Base-by-base conservation (phyloP, 345 rosid genomes). In the Ricinus communis region DNA sequence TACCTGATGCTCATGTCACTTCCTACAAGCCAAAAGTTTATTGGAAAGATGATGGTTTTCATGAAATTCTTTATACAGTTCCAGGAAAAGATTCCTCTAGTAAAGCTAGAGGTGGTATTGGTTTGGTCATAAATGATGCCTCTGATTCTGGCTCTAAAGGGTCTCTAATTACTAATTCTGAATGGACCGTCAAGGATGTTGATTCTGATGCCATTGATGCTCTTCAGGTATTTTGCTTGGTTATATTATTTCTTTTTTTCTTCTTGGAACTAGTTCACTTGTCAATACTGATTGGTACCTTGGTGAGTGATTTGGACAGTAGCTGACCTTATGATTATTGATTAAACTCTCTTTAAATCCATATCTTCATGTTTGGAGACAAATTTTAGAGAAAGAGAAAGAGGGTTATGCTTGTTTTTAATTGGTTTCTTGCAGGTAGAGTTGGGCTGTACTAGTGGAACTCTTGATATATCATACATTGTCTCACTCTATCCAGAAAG, bases 171-270 rank as follows among this genome's bases (percentile, higher is more conserved):
- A 71, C 86, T 40, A 68, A 66, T 43, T 84, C 82, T 77, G 77
- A 84, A 49, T 91, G 98, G 97, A 86, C 74, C 72, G 88, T 94
- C 4, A 87, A 84, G 77, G 96, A 84, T 69, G 87, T 82, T 65
- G 97, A 91, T 80, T 88, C 87, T 28, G 98, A 94, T 49, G 77
- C 97, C 81, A 90, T 90, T 74, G 97, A 90, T 79, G 95, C 97
- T 43, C 83, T 91, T 62, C 97, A 94, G 97, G 97, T 91, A 70
- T 58, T 30, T 43, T 51, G 11, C 52, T 53, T 36, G 22, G 2
- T 71, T 51, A 1, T 58, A 30, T 46, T 5, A n/a, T 50, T 8
- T 46, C 11, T 2, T 63, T 13, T 54, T 1, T 47, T 40, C 13
- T 59, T 49, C 30, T 60, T 12, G 12, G 7, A 36, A 56, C 25